These are phyloP conservation scores for Malania oleifera DNA, from an alignment of 164 flowering plant species.

Conservation along the genomic window DNA sequence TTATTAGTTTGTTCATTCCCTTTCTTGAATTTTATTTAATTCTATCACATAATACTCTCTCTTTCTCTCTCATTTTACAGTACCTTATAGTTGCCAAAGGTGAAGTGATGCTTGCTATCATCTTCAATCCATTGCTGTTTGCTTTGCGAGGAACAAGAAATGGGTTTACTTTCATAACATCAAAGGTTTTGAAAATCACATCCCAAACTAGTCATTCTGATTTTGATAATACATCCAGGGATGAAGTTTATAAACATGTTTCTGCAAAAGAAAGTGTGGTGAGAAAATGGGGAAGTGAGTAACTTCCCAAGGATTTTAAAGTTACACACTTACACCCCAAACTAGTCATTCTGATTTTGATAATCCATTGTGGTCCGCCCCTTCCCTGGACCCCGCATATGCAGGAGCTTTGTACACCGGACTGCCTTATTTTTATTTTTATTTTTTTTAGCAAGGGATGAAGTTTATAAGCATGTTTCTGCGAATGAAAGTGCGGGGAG, in stretches of 20 bases:
- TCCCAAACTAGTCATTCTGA: conserved; percentile 19
- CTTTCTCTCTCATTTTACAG: conserved; percentile 27
- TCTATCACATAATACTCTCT: background rate
- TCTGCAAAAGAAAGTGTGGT: conserved; percentile 79
- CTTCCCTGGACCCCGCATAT: no score
- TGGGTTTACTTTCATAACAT: conserved; percentile 34
- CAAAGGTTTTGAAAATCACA: conserved; percentile 26
- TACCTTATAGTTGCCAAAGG: conserved; percentile 79
- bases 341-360: conserved; percentile 12
- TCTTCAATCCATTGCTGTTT: conserved; percentile 67
- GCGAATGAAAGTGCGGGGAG: conserved; percentile 72
- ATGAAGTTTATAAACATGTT: conserved; percentile 16
- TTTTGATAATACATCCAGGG: conserved; percentile 14
- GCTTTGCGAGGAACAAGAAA: conserved; percentile 61
- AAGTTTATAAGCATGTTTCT: conserved; percentile 25
- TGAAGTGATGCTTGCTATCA: conserved; percentile 58
- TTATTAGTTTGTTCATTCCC: background rate
- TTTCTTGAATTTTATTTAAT: background rate
- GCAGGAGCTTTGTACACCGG: no score
- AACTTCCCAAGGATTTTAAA: no score
- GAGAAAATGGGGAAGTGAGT: conserved; percentile 77
- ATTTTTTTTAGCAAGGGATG: no score
- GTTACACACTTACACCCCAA: conserved; percentile 23
- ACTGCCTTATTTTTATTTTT: no score
- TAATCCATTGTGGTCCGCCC: no score